These are phyloP conservation scores for Calonectria ilicicola DNA, from an alignment of 2,329 filamentous ascomycete species.

Conservation along the genomic window DNA sequence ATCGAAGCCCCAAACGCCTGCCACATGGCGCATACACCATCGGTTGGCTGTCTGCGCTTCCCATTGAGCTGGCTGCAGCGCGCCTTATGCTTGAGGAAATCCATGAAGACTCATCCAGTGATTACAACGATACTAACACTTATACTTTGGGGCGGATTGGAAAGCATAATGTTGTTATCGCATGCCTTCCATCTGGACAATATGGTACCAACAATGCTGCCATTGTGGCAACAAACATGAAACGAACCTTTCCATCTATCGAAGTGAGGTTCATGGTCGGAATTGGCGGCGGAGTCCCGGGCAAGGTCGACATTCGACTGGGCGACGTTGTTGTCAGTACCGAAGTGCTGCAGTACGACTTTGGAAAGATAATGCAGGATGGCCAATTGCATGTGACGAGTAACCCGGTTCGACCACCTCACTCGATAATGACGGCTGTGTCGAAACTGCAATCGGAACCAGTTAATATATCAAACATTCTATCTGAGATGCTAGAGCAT, in stretches of 20 bases:
- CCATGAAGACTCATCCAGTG: neutral
- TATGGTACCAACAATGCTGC: constrained; percentile 7
- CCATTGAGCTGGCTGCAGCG: neutral
- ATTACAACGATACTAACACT: neutral
- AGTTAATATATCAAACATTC: neutral
- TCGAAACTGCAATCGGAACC: neutral
- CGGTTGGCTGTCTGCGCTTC: constrained; percentile 10
- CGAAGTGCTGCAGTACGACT: neutral
- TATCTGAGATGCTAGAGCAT: neutral
- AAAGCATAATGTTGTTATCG: constrained; percentile 7
- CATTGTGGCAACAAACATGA: neutral
- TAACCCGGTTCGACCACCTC: neutral
- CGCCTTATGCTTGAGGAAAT: neutral
- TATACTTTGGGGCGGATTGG: constrained; percentile 2
- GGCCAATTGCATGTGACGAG: neutral
- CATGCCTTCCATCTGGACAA: neutral
- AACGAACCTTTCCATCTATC: neutral
- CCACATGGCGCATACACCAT: neutral
- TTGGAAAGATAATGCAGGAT: neutral
- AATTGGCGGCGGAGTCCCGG: constrained; percentile 25
- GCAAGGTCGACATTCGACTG: constrained; percentile 17
- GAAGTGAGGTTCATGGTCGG: constrained; percentile 24
- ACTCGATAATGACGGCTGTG: neutral
- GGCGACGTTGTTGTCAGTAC: constrained; percentile 16
- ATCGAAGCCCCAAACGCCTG: neutral